phyloP scores from a whole-genome alignment of 2,329 filamentous ascomycete genomes.

The Aspergillus texensis region DNA sequence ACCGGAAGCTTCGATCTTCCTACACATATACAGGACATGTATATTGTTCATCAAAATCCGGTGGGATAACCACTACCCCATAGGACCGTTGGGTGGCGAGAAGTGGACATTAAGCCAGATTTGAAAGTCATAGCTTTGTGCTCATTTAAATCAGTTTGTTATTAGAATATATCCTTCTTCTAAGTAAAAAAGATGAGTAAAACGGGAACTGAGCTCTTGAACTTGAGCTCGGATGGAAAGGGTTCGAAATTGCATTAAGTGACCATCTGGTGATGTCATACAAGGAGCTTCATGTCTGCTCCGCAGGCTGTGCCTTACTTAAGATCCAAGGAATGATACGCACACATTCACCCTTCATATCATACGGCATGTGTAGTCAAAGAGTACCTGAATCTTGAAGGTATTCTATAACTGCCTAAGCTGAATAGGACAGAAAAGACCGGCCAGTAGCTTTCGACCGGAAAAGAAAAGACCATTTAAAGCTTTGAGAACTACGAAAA shows the following conservation, averaged over 20 bases:
- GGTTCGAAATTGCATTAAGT: not conserved
- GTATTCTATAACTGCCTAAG: not conserved
- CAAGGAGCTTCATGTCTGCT: not conserved
- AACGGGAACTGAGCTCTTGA: not conserved
- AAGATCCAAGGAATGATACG: not conserved
- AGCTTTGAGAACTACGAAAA: not conserved
- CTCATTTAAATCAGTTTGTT: not conserved
- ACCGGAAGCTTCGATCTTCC: not conserved
- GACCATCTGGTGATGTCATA: conserved; percentile 2
- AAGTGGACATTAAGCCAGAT: not conserved
- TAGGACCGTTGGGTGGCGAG: not conserved
- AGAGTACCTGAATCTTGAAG: not conserved
- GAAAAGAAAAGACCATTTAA: not conserved
- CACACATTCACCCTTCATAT: not conserved
- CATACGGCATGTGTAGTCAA: not conserved
- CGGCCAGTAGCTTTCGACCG: not conserved
- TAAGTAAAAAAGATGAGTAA: not conserved
- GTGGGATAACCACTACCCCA: not conserved
- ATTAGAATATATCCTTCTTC: not conserved
- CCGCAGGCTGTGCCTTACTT: too few relatives aligned
- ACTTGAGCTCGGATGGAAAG: not conserved
- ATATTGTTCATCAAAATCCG: not conserved
- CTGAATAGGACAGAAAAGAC: not conserved
- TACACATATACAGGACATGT: not conserved
- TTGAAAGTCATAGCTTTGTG: not conserved